Conservation (phyloP, 2,329 filamentous ascomycete genomes). For the Colletotrichum sp. region DNA sequence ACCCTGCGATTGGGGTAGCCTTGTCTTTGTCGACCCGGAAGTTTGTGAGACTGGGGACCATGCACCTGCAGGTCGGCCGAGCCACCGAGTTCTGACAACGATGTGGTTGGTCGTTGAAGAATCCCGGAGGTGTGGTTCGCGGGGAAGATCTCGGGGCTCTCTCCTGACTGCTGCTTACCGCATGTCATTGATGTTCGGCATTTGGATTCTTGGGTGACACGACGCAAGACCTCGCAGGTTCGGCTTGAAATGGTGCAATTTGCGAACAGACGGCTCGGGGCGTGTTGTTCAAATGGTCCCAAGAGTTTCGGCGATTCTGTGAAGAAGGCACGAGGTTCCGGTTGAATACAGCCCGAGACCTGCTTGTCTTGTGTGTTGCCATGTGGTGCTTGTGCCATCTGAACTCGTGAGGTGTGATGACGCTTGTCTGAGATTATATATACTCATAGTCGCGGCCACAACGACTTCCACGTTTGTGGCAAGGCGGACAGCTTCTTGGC, state of each 20-base stretch:
- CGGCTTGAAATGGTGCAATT: background rate
- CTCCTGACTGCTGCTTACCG: background rate
- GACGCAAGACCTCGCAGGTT: background rate
- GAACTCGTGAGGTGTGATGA: background rate
- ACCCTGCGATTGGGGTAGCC: background rate
- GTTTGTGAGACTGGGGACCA: background rate
- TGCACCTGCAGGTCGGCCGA: background rate
- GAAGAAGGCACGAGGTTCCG: background rate
- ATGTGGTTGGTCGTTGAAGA: background rate
- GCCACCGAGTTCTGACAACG: background rate
- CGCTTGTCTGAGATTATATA: background rate
- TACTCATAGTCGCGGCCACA: background rate
- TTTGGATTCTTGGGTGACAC: background rate
- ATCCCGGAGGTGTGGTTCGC: background rate
- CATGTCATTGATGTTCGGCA: background rate
- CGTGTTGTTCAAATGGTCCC: background rate
- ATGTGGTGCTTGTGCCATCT: background rate
- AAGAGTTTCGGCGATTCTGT: background rate
- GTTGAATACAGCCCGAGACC: background rate
- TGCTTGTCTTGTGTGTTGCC: background rate
- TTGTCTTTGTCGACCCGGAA: background rate
- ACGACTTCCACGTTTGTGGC: background rate
- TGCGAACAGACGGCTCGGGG: background rate
- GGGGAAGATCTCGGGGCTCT: background rate
- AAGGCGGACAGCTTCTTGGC: background rate